A percentile compares a stretch with the other conserved stretches of the same genome.
Evolutionary conservation across 257 asterid genomes (phyloP).

Genomic region (Nicotiana sylvestris): DNA sequence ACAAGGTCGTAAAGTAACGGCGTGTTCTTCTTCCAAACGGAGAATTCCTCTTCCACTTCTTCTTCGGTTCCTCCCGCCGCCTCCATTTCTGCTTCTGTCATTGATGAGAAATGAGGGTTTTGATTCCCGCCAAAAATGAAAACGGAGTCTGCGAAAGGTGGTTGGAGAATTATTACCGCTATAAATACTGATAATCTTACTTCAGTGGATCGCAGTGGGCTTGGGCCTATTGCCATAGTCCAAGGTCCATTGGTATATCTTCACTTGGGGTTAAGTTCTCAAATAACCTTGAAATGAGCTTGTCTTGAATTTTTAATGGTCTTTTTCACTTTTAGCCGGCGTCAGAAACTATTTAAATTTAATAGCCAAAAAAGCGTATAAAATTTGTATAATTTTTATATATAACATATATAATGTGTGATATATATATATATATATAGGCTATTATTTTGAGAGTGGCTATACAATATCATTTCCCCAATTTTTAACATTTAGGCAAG

Average conservation of each 20-base stretch:
- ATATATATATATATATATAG: too few species aligned
- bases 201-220: not conserved
- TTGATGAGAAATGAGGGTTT: conserved; percentile 17
- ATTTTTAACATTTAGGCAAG: too few species aligned
- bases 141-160: not conserved
- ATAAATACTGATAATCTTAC: not conserved
- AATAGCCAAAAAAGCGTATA: too few species aligned
- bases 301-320: too few species aligned
- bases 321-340: too few species aligned
- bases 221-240: not conserved
- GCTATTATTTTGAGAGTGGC: too few species aligned
- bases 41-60: conserved; percentile 75
- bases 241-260: not conserved
- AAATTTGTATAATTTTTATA: too few species aligned
- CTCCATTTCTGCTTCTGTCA: conserved; percentile 32
- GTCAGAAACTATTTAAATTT: too few species aligned
- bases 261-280: too few species aligned
- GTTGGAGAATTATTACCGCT: not conserved
- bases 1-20: conserved; percentile 80
- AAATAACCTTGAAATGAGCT: too few species aligned
- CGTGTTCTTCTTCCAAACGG: conserved; percentile 95
- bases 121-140: conserved; percentile 42
- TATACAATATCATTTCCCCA: too few species aligned
- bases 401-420: too few species aligned
- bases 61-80: conserved; percentile 26